Evolutionary conservation across 83 land plant species (phyloP), one percentile per base, ranked within the genome.

Genomic region (Picea abies): DNA sequence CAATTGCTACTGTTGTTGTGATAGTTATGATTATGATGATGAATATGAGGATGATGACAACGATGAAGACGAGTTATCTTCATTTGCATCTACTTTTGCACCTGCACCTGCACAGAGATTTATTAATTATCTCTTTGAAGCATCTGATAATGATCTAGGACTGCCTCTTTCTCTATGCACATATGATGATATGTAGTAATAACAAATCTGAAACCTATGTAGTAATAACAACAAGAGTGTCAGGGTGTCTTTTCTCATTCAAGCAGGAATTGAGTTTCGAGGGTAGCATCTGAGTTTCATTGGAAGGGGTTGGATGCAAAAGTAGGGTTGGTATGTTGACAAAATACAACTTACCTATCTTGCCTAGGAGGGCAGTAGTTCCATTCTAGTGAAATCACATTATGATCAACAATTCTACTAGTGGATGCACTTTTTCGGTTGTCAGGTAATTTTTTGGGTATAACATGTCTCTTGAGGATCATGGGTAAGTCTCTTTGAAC

Each of bases 61-160:
- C 37, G 23, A 71, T 35, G 75, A 44, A 41, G 75, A 35, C 47
- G 5, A 41, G 39, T 71, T 44, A 35, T 71, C 75, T 71, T 71
- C 75, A 35, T 71, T 44, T 70, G 35, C 75, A 70, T 37, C 75
- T 70, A 17, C 17, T 39, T 70, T 29, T 29, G 29, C 29, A 29
- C 29, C 75, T 70, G 75, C 29, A 35, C 39, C 75, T 71, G 39
- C 75, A 41, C 75, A 71, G 52, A 71, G 47, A 39, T n/a, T n/a
- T n/a, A n/a, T n/a, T n/a, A n/a, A n/a, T n/a, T n/a, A n/a, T n/a
- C n/a, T n/a, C n/a, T n/a, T 71, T 29, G 29, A 29, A 29, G 29
- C 29, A 29, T 29, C 29, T 29, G 29, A 29, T 29, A 29, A 29
- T 39, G 75, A 71, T 71, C 75, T 71, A 39, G 75, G 75, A 14